phyloP scores from a whole-genome alignment of 2,329 filamentous ascomycete genomes.

The Xylaria sp. region DNA sequence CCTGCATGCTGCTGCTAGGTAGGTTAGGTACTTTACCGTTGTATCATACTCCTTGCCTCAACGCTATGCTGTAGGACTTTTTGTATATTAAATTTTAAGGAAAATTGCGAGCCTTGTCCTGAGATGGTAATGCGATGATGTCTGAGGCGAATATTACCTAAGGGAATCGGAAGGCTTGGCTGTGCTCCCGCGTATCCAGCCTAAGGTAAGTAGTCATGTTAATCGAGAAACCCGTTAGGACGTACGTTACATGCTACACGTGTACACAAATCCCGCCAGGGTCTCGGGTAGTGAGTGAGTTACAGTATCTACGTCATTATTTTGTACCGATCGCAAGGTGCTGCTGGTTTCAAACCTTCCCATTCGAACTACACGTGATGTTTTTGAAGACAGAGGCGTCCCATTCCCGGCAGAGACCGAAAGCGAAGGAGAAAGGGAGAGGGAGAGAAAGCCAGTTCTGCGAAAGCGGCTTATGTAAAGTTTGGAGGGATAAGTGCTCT shows the following conservation, averaged over 20 bases:
- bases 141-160: too few relatives aligned
- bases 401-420: background rate
- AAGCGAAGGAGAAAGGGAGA: background rate
- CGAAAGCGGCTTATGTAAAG: too few relatives aligned
- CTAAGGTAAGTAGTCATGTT: background rate
- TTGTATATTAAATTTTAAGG: too few relatives aligned
- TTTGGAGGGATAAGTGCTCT: too few relatives aligned
- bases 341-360: background rate
- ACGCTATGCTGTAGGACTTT: too few relatives aligned
- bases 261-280: background rate
- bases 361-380: background rate
- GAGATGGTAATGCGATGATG: too few relatives aligned
- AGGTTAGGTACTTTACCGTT: too few relatives aligned
- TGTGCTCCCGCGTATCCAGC: background rate
- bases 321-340: background rate
- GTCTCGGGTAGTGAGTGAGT: background rate
- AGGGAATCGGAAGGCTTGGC: background rate
- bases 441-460: too few relatives aligned
- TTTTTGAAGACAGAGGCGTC: background rate
- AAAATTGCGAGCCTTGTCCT: too few relatives aligned
- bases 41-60: too few relatives aligned
- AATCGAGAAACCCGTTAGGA: background rate
- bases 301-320: background rate
- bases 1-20: constrained; percentile 5
- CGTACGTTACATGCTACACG: constrained; percentile 2